Evolutionary conservation across 2,329 filamentous ascomycete species (phyloP).

Genomic region (Xylaria sp.): DNA sequence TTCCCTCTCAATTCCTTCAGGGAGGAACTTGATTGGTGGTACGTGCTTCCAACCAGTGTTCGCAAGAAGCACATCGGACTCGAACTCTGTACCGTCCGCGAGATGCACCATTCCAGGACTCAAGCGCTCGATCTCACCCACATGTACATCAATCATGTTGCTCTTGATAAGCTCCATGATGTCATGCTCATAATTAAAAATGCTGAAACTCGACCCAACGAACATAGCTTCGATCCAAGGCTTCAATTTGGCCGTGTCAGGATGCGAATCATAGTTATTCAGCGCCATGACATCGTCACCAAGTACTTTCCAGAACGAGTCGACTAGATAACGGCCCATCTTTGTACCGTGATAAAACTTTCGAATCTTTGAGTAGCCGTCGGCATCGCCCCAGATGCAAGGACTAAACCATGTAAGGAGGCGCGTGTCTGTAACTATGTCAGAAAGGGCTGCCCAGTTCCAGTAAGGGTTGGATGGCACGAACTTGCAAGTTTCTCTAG

Average conservation of each 20-base stretch:
- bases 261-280: constrained; percentile 60
- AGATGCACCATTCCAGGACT: constrained; percentile 51
- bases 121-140: constrained; percentile 60
- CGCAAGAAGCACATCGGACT: constrained; percentile 58
- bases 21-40: constrained; percentile 51
- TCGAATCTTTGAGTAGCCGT: constrained; percentile 61
- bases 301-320: constrained; percentile 63
- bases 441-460: not conserved
- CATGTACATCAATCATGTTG: constrained; percentile 58
- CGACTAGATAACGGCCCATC: constrained; percentile 61
- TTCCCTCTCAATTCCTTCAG: constrained; percentile 47
- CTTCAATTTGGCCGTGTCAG: constrained; percentile 59
- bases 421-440: constrained; percentile 54
- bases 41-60: constrained; percentile 62
- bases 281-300: constrained; percentile 59
- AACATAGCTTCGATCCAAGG: constrained; percentile 59
- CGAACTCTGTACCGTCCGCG: constrained; percentile 48
- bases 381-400: constrained; percentile 71
- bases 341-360: constrained; percentile 62
- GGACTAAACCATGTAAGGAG: constrained; percentile 76
- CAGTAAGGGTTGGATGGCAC: constrained; percentile 28
- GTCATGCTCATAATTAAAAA: constrained; percentile 63
- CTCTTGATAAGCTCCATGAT: constrained; percentile 62
- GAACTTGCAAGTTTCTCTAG: constrained; percentile 55
- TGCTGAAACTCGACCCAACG: constrained; percentile 61